Percentiles rank a stretch among this genome's conserved stretches.
Evolutionary conservation across 1,284 basidiomycete genomes (phyloP).

Genomic region (Inonotus hispidus): DNA sequence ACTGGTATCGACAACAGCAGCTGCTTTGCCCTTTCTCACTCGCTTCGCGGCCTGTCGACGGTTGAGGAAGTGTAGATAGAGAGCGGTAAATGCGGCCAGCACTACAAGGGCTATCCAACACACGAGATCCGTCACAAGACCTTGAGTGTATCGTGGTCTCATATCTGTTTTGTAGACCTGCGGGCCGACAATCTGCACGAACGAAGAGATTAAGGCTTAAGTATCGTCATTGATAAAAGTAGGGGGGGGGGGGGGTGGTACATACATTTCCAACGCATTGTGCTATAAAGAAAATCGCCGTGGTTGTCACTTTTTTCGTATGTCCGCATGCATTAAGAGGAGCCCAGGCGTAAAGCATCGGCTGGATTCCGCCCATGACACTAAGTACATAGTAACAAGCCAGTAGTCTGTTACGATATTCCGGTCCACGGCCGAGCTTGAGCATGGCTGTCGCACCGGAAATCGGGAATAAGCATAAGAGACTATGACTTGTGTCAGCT

Average conservation of each 20-base stretch:
- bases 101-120: conserved; percentile 34
- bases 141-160: conserved; percentile 35
- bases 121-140: conserved; percentile 33
- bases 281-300: conserved; percentile 36
- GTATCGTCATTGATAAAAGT: not conserved
- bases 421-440: conserved; percentile 5
- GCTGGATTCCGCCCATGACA: conserved; percentile 22
- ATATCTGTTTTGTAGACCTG: conserved; percentile 35
- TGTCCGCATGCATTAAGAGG: conserved; percentile 40
- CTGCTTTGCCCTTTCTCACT: conserved; percentile 34
- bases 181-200: conserved; percentile 26
- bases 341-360: conserved; percentile 40
- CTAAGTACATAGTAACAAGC: conserved; percentile 10
- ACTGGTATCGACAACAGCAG: conserved; percentile 36
- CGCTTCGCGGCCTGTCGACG: conserved; percentile 33
- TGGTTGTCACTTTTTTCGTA: conserved; percentile 38
- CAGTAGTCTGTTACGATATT: conserved; percentile 1
- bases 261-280: conserved; percentile 38
- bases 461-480: conserved; percentile 8
- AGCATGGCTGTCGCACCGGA: conserved; percentile 5
- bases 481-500: conserved; percentile 22
- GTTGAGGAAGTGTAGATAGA: conserved; percentile 38
- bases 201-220: not conserved
- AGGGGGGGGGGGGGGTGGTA: conserved; percentile 18
- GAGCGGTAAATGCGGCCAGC: conserved; percentile 32